Conservation (phyloP, 2,329 filamentous ascomycete species). For the Aspergillus spinulosporus region DNA sequence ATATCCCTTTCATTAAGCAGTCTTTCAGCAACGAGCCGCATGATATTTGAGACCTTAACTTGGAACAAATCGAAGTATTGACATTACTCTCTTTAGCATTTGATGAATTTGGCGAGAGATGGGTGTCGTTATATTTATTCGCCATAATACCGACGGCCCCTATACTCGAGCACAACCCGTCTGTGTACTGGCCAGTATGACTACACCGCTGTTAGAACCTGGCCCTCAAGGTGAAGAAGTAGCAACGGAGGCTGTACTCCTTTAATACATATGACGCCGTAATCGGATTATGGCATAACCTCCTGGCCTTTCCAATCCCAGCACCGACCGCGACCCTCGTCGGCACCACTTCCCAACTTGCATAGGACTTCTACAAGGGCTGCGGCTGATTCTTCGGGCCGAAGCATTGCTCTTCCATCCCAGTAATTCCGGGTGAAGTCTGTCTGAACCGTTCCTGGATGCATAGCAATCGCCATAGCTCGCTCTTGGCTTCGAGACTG, state of each 20-base stretch:
- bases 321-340: constrained; percentile 61
- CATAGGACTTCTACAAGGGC: constrained; percentile 62
- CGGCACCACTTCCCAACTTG: constrained; percentile 34
- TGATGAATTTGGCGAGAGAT: too few species aligned
- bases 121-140: not conserved
- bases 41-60: not conserved
- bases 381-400: constrained; percentile 65
- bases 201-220: too few species aligned
- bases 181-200: not conserved
- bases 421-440: constrained; percentile 72
- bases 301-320: constrained; percentile 71
- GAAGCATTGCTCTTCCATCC: constrained; percentile 68
- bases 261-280: too few species aligned
- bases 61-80: not conserved
- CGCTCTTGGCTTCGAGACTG: constrained; percentile 57
- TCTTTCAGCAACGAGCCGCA: not conserved
- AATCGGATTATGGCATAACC: constrained; percentile 52
- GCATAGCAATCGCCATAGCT: constrained; percentile 68
- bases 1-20: not conserved
- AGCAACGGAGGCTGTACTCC: too few species aligned
- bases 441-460: constrained; percentile 80
- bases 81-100: too few species aligned
- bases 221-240: too few species aligned
- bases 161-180: not conserved
- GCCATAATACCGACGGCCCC: not conserved